Base-by-base conservation (phyloP, 2,329 filamentous ascomycete genomes). In the Tolypocladium ovalisporum region DNA sequence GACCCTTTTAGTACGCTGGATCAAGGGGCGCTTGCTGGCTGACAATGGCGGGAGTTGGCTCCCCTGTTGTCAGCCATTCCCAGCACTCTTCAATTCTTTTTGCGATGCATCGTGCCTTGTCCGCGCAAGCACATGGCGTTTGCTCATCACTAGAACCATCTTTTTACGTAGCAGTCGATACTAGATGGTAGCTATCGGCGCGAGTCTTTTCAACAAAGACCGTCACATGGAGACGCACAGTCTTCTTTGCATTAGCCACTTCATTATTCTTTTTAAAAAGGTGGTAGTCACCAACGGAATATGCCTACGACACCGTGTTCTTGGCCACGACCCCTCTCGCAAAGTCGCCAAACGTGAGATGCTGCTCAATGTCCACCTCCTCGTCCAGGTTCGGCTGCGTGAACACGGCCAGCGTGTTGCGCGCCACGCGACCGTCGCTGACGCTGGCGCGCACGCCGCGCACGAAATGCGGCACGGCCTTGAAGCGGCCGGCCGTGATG, bases 381-480 rank as follows among this genome's bases (percentile, higher is more conserved):
- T 92, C 89, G 64, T 83, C 88, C 59, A 97, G 72, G 75, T 97
- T 96, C 29, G 94, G 94, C 79, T 99, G 94, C 58, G 93, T 99
- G 68, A 97, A 99, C 12, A 97, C 91, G 0, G 94, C 94, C 63
- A 99, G 74, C 12, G 94, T 99, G 74, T 97, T 97, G 59, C 88
- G 77, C 34, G 88, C 88, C 59, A 92, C 80, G 34, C 76, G 75
- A 2, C 75, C 76, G 17, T 73, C 75, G 58, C 78, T 71, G 40
- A 71, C 74, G 51, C 78, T 80, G 1, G 81, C 76, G 62, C 82
- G 79, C 5, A 88, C 85, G 0, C 92, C 93, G 62, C 87, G 81
- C 10, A 99, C 94, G 71, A 96, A 97, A 76, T 99, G 94, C 63
- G 94, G 93, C 60, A 97, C 94, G 1, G 94, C 94, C 73, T 88